Percentiles rank a stretch among this genome's conserved stretches.
Conservation (phyloP, 768 basidiomycete species). For the Phanerodontia chrysosporium region DNA sequence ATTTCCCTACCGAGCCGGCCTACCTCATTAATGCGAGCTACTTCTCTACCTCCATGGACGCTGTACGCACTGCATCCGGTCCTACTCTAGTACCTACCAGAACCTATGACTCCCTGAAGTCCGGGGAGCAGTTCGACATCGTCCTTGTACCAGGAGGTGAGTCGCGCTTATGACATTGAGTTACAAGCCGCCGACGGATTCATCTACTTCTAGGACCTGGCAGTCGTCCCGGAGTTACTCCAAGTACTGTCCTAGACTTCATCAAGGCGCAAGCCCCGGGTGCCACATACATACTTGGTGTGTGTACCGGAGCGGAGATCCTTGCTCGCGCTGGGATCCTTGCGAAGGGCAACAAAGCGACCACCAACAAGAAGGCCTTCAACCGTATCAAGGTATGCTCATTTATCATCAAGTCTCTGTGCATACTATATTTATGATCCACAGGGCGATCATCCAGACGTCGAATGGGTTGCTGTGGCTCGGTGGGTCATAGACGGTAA, state of each 20-base stretch:
- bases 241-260: neutral
- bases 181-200: neutral
- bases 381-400: constrained; percentile 22
- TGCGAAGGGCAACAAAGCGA: constrained; percentile 29
- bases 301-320: constrained; percentile 32
- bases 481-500: constrained; percentile 37
- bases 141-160: constrained; percentile 15
- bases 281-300: constrained; percentile 29
- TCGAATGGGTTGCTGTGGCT: constrained; percentile 34
- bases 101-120: constrained; percentile 8
- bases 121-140: constrained; percentile 12
- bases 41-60: constrained; percentile 19
- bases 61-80: constrained; percentile 16
- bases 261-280: constrained; percentile 7
- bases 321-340: constrained; percentile 31
- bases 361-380: constrained; percentile 33
- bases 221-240: neutral
- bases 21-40: constrained; percentile 16
- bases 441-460: constrained; percentile 17
- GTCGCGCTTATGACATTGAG: neutral
- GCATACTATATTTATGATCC: neutral
- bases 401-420: neutral
- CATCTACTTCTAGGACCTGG: neutral
- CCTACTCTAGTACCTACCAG: constrained; percentile 10
- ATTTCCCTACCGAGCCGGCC: neutral